Conservation (phyloP, 2,329 filamentous ascomycete genomes). For the Talaromyces pinophilus region DNA sequence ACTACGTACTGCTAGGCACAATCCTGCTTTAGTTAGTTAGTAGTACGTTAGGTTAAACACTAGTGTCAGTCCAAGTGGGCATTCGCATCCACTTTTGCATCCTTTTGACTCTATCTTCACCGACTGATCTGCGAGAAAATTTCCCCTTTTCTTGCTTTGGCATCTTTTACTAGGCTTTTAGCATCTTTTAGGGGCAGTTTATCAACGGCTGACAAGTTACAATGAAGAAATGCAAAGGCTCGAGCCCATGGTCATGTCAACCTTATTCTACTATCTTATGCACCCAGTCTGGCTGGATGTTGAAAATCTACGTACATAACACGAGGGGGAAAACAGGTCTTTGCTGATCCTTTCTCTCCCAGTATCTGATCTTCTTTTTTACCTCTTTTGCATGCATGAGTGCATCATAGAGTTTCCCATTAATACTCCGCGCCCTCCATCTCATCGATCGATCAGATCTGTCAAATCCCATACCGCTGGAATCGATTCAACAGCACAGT, state of each 20-base stretch:
- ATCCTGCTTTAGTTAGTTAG: neutral
- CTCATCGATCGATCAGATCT: slow-evolving; percentile 13
- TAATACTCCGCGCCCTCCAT: neutral
- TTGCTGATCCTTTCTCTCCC: slow-evolving; percentile 1
- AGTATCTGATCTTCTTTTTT: slow-evolving; percentile 1
- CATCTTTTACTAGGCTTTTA: neutral
- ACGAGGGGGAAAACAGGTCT: neutral
- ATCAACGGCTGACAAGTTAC: neutral
- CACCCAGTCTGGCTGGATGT: neutral
- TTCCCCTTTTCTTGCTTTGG: neutral
- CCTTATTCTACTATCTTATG: neutral
- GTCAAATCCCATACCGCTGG: slow-evolving; percentile 3
- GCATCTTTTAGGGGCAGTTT: neutral
- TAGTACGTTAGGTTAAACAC: no score
- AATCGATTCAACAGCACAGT: neutral
- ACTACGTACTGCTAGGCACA: neutral
- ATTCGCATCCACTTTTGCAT: slow-evolving; percentile 2
- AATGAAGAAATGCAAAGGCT: neutral
- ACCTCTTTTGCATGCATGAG: neutral
- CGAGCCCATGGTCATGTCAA: neutral
- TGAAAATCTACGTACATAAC: neutral
- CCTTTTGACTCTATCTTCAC: neutral
- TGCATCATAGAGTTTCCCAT: slow-evolving; percentile 1
- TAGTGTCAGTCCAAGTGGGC: slow-evolving; percentile 7
- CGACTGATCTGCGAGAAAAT: neutral